A percentile compares a stretch with the other conserved stretches of the same genome.
phyloP scores from a whole-genome alignment of 2,329 filamentous ascomycete species.

The Sphaceloma murrayae region DNA sequence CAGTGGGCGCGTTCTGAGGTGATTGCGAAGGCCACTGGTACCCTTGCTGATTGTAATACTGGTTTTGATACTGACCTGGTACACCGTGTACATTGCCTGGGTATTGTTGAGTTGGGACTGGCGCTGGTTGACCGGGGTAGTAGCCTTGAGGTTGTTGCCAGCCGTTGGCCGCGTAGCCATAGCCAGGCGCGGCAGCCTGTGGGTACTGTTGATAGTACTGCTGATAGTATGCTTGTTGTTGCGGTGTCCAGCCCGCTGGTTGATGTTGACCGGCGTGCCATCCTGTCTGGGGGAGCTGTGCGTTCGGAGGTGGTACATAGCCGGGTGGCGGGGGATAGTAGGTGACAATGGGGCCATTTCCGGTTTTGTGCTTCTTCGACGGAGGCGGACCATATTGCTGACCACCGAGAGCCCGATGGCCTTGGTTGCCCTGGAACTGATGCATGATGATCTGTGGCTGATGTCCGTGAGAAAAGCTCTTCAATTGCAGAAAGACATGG shows the following conservation, averaged over 20 bases:
- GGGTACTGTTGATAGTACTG: slow-evolving; percentile 20
- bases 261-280: slow-evolving; percentile 15
- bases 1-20: background rate
- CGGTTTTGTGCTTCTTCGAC: slow-evolving; percentile 33
- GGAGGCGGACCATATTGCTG: slow-evolving; percentile 22
- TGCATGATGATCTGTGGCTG: slow-evolving; percentile 3
- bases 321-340: slow-evolving; percentile 42
- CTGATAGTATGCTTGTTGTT: slow-evolving; percentile 5
- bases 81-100: too few species aligned
- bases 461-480: slow-evolving; percentile 23
- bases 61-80: background rate
- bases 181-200: background rate
- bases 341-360: slow-evolving; percentile 40
- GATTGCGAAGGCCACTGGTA: slow-evolving; percentile 4
- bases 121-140: slow-evolving; percentile 5
- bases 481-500: slow-evolving; percentile 24
- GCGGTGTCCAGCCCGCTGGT: background rate
- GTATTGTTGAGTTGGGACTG: slow-evolving; percentile 16
- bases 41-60: background rate
- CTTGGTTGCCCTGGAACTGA: slow-evolving; percentile 11
- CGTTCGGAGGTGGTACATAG: slow-evolving; percentile 29
- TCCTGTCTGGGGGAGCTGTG: slow-evolving; percentile 8
- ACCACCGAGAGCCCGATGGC: too few species aligned
- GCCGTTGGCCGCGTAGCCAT: slow-evolving; percentile 4
- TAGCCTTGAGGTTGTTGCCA: slow-evolving; percentile 6